Evolutionary conservation across 2,329 filamentous ascomycete genomes (phyloP), one percentile per base, ranked within the genome.

Genomic region (Colletotrichum chrysophilum): DNA sequence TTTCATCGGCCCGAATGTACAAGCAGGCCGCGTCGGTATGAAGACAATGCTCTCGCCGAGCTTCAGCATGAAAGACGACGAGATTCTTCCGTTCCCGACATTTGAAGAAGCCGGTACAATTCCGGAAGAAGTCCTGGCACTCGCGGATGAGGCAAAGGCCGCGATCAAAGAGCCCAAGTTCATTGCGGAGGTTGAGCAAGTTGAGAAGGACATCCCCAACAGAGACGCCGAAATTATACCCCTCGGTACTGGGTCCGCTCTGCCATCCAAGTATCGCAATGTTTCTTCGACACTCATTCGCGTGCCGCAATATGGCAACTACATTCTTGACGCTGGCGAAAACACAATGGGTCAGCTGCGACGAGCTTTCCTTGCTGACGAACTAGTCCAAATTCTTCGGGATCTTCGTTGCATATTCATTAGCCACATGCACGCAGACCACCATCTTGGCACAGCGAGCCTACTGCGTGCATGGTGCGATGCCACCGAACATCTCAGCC

Each of bases 381-480:
- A 95, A 78, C 87, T 96, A 5, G 87, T 87, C 32, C 88, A 93
- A n/a, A 89, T 98, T 14, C 87, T 99, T n/a, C 89, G 88, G 75
- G 93, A 97, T 77, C 88, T 99, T 58, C 93, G 93, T 70, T 91
- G 92, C 79, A 93, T 99, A 77, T 98, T 95, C 92, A 97, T 99
- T 85, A 98, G 95, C 83, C 97, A 99, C 85, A 88, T 98, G 77
- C 97, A 99, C 84, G 97, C 97, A 6, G 97, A 99, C 85, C 97
- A 99, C 85, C 97, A 98, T 82, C 90, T 99, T 24, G 97, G 97
- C 32, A 94, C 93, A 1, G 89, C 91, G n/a, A 91, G 93, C 7
- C 87, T 98, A n/a, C 91, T 98, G 80, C 93, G 91, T 80, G 94
- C 94, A 7, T 98, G 96, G 95, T 92, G 95, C 70, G 89, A 92